Evolutionary conservation across 2,329 filamentous ascomycete genomes (phyloP), one percentile per base, ranked within the genome.

Genomic region (Metarhizium anisopliae): DNA sequence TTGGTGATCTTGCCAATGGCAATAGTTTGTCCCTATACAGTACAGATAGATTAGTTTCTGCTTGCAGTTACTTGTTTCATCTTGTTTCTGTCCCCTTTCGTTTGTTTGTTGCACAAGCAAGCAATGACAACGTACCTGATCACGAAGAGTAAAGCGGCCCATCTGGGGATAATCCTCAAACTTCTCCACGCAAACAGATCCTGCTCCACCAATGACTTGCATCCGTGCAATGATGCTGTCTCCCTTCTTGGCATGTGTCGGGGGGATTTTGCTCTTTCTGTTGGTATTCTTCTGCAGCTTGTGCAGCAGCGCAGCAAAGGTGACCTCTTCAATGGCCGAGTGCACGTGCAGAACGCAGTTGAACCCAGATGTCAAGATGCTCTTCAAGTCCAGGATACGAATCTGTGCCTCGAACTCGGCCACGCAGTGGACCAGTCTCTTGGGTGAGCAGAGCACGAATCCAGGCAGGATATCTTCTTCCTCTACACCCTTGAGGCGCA

Each of bases 1-100:
- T 92, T 96, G 58, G 90, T 96, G 71, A 99, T 95, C 83, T 99
- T 99, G 68, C 94, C 94, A 76, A 99, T 99, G 56, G 94, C 94
- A 77, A 99, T 96, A 0, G 94, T 99, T 88, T 97, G 93, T 66
- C 94, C 94, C 86, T 97, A 68, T 55, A n/a, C 36, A 8, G 25
- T 14, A 30, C 20, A 49, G 11, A 30, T 49, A 8, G n/a, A 11
- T 45, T 45, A 45, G 30, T 13, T 13, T 18, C 54, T 51, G 40
- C 49, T 52, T 53, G 56, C 50, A 47, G 36, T 32, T 40, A 14
- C 13, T 47, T 25, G 43, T 30, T 51, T 47, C 20, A 32, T 36
- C 35, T 13, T 13, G 6, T 16, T 40, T 16, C 38, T 11, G 11
- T 6, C 14, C 38, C 38, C 38, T 16, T 11, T 10, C 38, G 25